phyloP scores from a whole-genome alignment of 2,329 filamentous ascomycete species.

The Scedosporium aurantiacum region DNA sequence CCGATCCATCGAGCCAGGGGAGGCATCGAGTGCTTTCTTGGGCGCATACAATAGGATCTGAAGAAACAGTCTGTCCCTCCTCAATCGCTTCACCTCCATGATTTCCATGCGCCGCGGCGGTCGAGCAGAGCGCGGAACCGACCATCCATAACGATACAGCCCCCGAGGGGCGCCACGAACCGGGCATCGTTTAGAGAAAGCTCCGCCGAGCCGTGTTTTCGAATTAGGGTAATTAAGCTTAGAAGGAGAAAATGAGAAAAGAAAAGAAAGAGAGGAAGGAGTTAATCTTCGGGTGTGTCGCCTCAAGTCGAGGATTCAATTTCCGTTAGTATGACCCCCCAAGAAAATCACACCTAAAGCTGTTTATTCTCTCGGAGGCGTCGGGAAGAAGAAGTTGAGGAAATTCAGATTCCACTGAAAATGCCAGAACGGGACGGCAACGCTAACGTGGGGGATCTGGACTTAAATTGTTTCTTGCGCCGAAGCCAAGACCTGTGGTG shows the following conservation, averaged over 20 bases:
- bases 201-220: background rate
- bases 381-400: too few species aligned
- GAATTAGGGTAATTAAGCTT: background rate
- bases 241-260: background rate
- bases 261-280: background rate
- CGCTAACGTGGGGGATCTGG: too few species aligned
- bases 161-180: background rate
- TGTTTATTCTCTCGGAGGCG: too few species aligned
- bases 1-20: background rate
- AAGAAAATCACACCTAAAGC: too few species aligned
- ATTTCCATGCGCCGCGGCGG: conserved; percentile 34
- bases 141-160: background rate
- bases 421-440: too few species aligned
- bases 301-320: too few species aligned
- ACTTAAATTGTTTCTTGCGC: background rate
- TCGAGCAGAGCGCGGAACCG: conserved; percentile 5
- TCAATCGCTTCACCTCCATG: conserved; percentile 44
- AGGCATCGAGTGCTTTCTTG: background rate
- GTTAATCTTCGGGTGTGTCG: background rate
- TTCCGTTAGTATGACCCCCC: too few species aligned
- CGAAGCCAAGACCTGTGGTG: background rate
- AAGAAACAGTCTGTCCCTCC: conserved; percentile 58
- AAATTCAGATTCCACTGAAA: too few species aligned
- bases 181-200: background rate
- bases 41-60: conserved; percentile 57